Percentiles rank a stretch among this genome's conserved stretches.
These are phyloP conservation scores for Quercus alba DNA, from an alignment of 306 rosid genomes.

Conservation along the genomic window DNA sequence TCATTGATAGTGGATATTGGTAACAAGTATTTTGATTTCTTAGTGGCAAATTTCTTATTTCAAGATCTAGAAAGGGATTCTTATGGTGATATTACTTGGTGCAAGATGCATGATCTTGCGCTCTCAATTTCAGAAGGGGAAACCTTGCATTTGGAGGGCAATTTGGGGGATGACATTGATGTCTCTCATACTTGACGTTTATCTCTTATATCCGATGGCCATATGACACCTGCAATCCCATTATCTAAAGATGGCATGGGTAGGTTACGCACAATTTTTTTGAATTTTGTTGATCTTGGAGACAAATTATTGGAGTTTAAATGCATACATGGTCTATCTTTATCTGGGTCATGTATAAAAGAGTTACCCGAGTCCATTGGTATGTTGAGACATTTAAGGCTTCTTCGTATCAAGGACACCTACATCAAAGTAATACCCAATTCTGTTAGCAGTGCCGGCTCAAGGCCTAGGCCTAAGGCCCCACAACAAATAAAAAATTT, in stretches of 20 bases:
- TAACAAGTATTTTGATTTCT: not conserved
- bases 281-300: not conserved
- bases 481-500: too few relatives aligned
- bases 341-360: not conserved
- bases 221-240: too few relatives aligned
- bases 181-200: not conserved
- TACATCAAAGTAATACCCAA: too few relatives aligned
- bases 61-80: not conserved
- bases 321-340: slow-evolving; percentile 1
- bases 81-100: not conserved
- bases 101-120: slow-evolving; percentile 33
- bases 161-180: not conserved
- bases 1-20: too few relatives aligned
- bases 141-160: not conserved
- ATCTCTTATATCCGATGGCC: too few relatives aligned
- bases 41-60: slow-evolving; percentile 5
- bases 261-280: not conserved
- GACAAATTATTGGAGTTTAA: not conserved
- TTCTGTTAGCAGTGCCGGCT: too few relatives aligned
- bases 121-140: not conserved
- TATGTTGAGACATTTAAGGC: not conserved
- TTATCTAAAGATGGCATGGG: not conserved
- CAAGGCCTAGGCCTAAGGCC: too few relatives aligned
- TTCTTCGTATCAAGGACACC: too few relatives aligned
- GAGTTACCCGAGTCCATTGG: not conserved